Percentiles rank a stretch among this genome's conserved stretches.
phyloP scores from a whole-genome alignment of 805 yeast species.

The Wickerhamomyces rabaulensis region DNA sequence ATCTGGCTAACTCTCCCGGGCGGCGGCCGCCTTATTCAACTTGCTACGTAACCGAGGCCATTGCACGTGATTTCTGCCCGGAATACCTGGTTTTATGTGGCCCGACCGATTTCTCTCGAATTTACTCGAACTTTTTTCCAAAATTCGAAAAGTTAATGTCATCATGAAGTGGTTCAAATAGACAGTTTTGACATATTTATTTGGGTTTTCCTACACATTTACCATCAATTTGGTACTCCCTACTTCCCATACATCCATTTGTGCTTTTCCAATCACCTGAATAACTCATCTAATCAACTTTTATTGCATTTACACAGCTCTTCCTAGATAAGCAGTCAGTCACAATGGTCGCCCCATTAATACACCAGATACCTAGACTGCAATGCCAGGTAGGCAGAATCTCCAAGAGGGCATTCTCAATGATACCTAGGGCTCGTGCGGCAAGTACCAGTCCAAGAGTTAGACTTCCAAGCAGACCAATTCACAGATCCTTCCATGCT shows the following conservation, averaged over 20 bases:
- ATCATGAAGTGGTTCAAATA: not conserved
- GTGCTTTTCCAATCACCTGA: too few species aligned
- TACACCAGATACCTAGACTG: not conserved
- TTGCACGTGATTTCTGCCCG: not conserved
- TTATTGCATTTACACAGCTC: not conserved
- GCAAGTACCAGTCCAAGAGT: not conserved
- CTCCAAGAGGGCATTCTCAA: not conserved
- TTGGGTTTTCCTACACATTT: not conserved
- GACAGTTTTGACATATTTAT: not conserved
- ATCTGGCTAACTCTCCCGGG: too few species aligned
- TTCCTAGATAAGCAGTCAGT: not conserved
- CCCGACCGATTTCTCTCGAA: not conserved
- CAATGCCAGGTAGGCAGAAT: not conserved
- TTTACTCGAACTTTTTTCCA: not conserved
- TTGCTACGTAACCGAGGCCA: too few species aligned
- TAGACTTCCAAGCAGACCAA: not conserved
- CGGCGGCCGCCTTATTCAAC: too few species aligned
- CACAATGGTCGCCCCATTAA: not conserved
- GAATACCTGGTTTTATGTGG: not conserved
- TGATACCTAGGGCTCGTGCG: not conserved
- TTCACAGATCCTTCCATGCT: slow-evolving; percentile 36
- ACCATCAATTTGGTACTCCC: too few species aligned
- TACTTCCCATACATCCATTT: too few species aligned
- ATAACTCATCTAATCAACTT: too few species aligned
- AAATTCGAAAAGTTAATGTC: not conserved